These are phyloP conservation scores for Eimeria sp. DNA, from an alignment of 169 alveolate species.

Conservation along the genomic window DNA sequence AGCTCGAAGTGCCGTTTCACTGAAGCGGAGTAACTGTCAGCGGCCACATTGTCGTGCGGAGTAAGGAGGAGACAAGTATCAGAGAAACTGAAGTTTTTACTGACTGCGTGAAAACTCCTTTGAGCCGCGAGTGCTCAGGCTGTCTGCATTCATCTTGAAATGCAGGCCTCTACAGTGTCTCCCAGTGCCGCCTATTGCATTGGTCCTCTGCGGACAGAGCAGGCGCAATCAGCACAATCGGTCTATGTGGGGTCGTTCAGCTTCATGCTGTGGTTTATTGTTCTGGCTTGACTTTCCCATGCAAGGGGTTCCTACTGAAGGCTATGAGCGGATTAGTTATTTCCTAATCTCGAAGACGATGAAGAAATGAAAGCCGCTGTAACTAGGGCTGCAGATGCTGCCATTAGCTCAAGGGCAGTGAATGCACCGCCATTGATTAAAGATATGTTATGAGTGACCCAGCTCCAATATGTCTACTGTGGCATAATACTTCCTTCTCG, in stretches of 20 bases:
- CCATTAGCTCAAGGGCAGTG: background rate
- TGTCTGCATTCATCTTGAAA: background rate
- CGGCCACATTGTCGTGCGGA: background rate
- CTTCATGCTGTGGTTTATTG: background rate
- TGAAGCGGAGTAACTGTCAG: background rate
- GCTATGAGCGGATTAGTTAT: background rate
- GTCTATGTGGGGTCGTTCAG: background rate
- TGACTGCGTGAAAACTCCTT: background rate
- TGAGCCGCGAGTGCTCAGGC: background rate
- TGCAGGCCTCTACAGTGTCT: background rate
- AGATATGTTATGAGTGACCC: background rate
- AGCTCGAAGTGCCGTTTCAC: background rate
- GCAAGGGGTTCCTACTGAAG: background rate
- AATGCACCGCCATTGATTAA: background rate
- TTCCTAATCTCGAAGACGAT: background rate
- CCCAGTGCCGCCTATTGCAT: background rate
- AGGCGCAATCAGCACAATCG: background rate
- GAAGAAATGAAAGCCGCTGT: background rate
- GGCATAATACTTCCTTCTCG: background rate
- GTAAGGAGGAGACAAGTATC: background rate
- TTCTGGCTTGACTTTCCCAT: background rate
- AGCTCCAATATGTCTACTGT: background rate
- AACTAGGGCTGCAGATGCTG: background rate
- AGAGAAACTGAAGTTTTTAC: background rate
- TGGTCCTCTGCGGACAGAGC: background rate